Base-by-base conservation (phyloP, 768 basidiomycete genomes). In the Calocybe cyanea region DNA sequence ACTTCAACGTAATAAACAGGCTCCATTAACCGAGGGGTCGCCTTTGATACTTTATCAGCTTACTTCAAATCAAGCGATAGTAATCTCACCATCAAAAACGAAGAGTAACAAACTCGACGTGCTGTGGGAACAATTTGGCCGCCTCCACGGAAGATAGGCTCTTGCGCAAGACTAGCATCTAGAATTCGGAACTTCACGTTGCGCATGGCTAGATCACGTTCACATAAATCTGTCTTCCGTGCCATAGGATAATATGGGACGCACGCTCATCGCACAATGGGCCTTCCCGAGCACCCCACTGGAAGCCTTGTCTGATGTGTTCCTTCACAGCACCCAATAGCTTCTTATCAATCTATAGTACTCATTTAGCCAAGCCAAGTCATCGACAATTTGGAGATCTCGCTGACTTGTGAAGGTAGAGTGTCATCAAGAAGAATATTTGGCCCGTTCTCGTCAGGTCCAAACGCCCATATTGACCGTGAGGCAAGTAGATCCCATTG, bases 1-100 rank as follows among this genome's bases (percentile, higher is more conserved):
- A 99, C 94, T 66, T 99, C 96, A 43, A 98, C 95, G 61, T 92
- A 97, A 75, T 95, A 98, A 51, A 98, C 85, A 3, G 96, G 96
- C 65, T 99, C 95, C 83, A 95, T 92, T 48, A 96, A 67, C 48
- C 93, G 81, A 3, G 95, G 95, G 2, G 93, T 90, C 13, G 95
- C 93, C 93, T 95, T 53, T 41, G 23, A 20, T 33, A 17, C 1
- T 36, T 13, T 4, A 28, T 50, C 17, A 47, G 38, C 30, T 24
- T n/a, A 28, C 43, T 39, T 54, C 33, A 25, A 17, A 33, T 43
- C 21, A 21, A 35, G 17, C 20, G 25, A 11, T 38, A 43, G 19
- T 28, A 39, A 46, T 64, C 83, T 68, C 61, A 92, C 94, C 87
- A 98, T 95, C 50, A 99, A 71, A 79, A 98, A 98, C 8, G 93